These are phyloP conservation scores for Penicillium turbatum DNA, from an alignment of 495 filamentous ascomycete species.

Conservation along the genomic window DNA sequence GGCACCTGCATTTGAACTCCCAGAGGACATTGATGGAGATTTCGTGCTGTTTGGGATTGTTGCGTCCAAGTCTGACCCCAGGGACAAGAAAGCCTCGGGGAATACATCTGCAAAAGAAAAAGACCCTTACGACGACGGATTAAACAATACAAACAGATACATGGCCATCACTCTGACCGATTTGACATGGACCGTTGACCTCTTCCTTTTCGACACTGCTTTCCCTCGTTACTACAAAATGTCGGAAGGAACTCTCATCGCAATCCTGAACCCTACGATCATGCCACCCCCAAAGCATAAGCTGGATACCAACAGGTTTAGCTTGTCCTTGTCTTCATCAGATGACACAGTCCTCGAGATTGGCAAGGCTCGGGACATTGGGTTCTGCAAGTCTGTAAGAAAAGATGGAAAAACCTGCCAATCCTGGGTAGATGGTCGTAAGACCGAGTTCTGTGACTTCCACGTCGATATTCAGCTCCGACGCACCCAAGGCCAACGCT, in stretches of 20 bases:
- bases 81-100: constrained; percentile 54
- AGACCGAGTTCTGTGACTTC: constrained; percentile 89
- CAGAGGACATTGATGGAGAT: constrained; percentile 81
- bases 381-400: constrained; percentile 78
- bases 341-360: constrained; percentile 89
- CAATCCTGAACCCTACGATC: constrained; percentile 88
- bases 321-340: constrained; percentile 73
- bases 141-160: constrained; percentile 66
- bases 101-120: constrained; percentile 39
- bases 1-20: constrained; percentile 77
- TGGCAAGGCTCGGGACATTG: constrained; percentile 78
- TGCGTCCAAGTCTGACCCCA: constrained; percentile 78
- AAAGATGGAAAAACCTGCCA: constrained; percentile 79
- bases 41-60: constrained; percentile 84
- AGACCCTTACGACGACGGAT: constrained; percentile 51
- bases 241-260: constrained; percentile 77
- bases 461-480: constrained; percentile 77
- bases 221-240: constrained; percentile 92
- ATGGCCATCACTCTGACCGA: constrained; percentile 89
- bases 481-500: constrained; percentile 62
- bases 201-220: constrained; percentile 86
- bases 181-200: constrained; percentile 83
- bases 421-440: constrained; percentile 79
- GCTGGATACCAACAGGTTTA: constrained; percentile 75
- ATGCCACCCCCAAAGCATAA: constrained; percentile 75